Evolutionary conservation across 2,329 filamentous ascomycete species (phyloP), one percentile per base, ranked within the genome.

Genomic region (Pleoardoris graminearum): DNA sequence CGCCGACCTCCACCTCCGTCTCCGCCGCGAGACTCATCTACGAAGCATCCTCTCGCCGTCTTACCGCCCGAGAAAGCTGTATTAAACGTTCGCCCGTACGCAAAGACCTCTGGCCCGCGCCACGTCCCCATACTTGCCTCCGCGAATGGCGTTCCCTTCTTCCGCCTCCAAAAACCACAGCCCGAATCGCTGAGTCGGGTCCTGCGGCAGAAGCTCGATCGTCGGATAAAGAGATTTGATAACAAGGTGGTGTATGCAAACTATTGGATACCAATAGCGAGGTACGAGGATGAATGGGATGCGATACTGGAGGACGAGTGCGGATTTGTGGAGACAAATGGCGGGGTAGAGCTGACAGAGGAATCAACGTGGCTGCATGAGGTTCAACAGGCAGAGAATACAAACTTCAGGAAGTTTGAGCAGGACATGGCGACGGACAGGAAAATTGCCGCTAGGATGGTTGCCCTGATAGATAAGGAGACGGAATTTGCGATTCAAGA

Each of bases 101-200:
- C 74, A 2, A 67, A 76, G 19, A 75, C 89, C 1, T 72, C 73
- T 11, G 81, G 80, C 8, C 73, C 72, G 6, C 80, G 87, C 19
- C 78, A 81, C 39, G 77, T 90, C 2, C 89, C 89, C 1, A 74
- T 75, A 1, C 66, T 90, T 1, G 75, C 81, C 27, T 79, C 81
- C 3, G 78, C 85, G 2, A 76, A 79, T 35, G 79, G 78, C 22
- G 71, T 85, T 21, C 83, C 87, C 0, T 87, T 91, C 63, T 69
- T 93, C 23, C 83, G 89, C 30, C 72, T 87, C 38, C 79, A 76
- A 56, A 89, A 88, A 68, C 85, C 85, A 4, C 86, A 91, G 68
- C 81, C 86, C 2, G 66, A 68, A 0, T 71, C 73, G n/a, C 71
- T 92, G 17, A 81, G 79, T n/a, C 74, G 80, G 7, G 78, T 86